A percentile compares a stretch with the other conserved stretches of the same genome.
Conservation (phyloP, 306 rosid genomes). For the Pyrus pyrifolia region DNA sequence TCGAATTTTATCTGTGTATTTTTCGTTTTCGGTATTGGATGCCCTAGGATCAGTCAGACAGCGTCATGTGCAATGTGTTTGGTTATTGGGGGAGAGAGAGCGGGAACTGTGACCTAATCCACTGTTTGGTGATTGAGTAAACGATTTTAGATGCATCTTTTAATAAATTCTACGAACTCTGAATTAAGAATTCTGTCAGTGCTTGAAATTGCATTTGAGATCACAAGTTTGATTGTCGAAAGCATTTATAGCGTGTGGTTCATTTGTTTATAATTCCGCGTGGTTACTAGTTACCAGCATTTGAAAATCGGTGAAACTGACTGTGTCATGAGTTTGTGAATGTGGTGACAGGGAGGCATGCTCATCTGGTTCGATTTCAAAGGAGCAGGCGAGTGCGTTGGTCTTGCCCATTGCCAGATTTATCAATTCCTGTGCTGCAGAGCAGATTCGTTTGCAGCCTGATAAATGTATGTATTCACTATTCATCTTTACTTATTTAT, state of each 20-base stretch:
- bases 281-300: background rate
- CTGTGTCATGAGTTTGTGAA: background rate
- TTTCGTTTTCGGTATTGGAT: background rate
- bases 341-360: slow-evolving; percentile 68
- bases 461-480: slow-evolving; percentile 69
- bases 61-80: background rate
- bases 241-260: background rate
- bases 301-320: background rate
- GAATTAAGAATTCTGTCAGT: background rate
- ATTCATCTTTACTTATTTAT: slow-evolving; percentile 7
- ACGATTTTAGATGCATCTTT: background rate
- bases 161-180: background rate
- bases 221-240: background rate
- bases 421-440: slow-evolving; percentile 46
- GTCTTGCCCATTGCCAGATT: slow-evolving; percentile 47
- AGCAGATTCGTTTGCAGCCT: slow-evolving; percentile 72
- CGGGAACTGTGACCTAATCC: background rate
- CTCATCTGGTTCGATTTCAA: slow-evolving; percentile 31
- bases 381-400: slow-evolving; percentile 44
- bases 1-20: background rate
- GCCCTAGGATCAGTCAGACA: background rate
- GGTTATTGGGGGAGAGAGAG: background rate
- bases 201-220: background rate
- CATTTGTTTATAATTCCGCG: background rate
- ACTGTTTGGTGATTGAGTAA: background rate